Evolutionary conservation across 148 eudicot species (phyloP).

Genomic region (Beta vulgaris): DNA sequence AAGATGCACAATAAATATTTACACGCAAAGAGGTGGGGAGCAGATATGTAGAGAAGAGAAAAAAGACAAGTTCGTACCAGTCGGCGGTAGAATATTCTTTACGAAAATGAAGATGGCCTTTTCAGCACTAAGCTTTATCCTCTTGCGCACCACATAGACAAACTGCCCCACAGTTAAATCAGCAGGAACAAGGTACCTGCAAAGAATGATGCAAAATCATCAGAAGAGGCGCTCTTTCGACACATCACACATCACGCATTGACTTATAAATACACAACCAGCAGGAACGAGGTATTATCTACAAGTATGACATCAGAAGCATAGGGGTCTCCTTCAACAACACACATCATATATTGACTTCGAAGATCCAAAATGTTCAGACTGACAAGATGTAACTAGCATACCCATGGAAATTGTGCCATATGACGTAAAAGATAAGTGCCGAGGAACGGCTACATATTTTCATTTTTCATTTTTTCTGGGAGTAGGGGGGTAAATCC

Average conservation of each 20-base stretch:
- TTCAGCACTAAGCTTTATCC: slow-evolving; percentile 95
- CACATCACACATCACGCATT: not conserved
- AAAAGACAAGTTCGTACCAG: slow-evolving; percentile 42
- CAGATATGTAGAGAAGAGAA: not conserved
- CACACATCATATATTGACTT: not conserved
- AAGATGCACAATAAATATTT: not conserved
- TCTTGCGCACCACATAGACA: slow-evolving; percentile 91
- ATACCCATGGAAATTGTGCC: not conserved
- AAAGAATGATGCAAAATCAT: slow-evolving; percentile 2
- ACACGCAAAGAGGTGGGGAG: not conserved
- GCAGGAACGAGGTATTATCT: not conserved
- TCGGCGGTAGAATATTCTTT: slow-evolving; percentile 83
- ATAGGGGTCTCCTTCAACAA: not conserved
- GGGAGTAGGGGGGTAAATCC: not conserved
- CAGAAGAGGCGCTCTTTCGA: not conserved
- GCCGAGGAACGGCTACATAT: not conserved
- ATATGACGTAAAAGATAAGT: not conserved
- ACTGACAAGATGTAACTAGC: not conserved
- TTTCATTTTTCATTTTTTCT: not conserved
- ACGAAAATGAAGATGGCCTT: slow-evolving; percentile 90
- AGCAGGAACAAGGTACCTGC: slow-evolving; percentile 91
- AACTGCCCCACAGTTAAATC: slow-evolving; percentile 93
- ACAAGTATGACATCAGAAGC: not conserved
- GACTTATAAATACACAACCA: not conserved
- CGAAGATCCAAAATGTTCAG: not conserved